Evolutionary conservation across 139 green algal genomes (phyloP).

Genomic region (Chlorella sp.): DNA sequence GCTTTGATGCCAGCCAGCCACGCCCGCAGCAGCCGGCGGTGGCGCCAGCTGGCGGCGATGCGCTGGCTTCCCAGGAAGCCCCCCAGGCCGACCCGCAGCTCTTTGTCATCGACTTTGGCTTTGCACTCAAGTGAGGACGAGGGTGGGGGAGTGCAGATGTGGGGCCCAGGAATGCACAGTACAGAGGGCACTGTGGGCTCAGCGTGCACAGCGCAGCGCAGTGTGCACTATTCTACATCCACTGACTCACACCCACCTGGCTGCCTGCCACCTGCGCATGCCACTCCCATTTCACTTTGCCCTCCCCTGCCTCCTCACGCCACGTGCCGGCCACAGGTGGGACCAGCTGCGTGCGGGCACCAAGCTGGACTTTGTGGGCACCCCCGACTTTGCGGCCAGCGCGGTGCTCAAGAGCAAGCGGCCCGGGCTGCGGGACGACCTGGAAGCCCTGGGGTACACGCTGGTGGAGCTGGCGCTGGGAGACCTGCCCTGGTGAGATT

Average conservation of each 20-base stretch:
- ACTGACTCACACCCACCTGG: neutral
- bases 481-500: conserved; percentile 37
- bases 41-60: neutral
- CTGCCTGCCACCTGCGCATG: neutral
- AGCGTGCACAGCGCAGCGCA: neutral
- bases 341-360: neutral
- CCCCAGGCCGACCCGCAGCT: neutral
- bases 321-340: neutral
- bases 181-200: no score
- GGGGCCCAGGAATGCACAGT: no score
- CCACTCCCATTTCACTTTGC: neutral
- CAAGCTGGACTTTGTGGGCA: conserved; percentile 23
- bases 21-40: neutral
- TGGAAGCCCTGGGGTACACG: conserved; percentile 58
- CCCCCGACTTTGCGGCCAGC: conserved; percentile 48
- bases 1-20: neutral
- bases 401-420: conserved; percentile 19
- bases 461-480: conserved; percentile 51
- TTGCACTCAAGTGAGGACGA: conserved; percentile 14
- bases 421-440: conserved; percentile 49
- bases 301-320: neutral
- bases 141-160: no score
- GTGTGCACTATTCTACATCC: neutral
- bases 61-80: neutral
- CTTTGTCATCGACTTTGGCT: conserved; percentile 44